phyloP scores from a whole-genome alignment of 805 yeast genomes.

The Myxozyma sirexii region DNA sequence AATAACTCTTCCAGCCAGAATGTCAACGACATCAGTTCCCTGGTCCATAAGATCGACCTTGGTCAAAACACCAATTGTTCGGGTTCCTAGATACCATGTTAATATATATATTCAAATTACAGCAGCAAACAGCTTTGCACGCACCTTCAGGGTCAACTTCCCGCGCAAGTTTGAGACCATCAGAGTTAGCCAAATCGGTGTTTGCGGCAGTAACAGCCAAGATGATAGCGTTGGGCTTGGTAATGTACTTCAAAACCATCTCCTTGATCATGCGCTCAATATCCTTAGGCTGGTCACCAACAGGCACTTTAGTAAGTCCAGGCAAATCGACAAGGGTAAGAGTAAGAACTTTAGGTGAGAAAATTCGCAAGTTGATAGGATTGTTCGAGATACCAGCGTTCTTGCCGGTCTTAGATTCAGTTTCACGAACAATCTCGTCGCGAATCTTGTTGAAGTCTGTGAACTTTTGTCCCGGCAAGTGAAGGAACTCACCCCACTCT shows the following conservation, averaged over 20 bases:
- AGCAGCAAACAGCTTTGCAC: background rate
- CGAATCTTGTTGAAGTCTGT: constrained; percentile 88
- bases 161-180: constrained; percentile 92
- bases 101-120: background rate
- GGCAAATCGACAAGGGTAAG: constrained; percentile 95
- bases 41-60: constrained; percentile 97
- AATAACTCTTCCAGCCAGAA: constrained; percentile 91
- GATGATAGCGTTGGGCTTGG: constrained; percentile 93
- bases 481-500: constrained; percentile 98
- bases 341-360: constrained; percentile 90
- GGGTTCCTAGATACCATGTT: constrained; percentile 36
- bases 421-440: constrained; percentile 87
- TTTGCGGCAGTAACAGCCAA: constrained; percentile 95
- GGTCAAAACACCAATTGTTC: constrained; percentile 96
- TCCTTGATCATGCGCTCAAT: constrained; percentile 93
- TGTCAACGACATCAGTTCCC: constrained; percentile 96
- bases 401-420: constrained; percentile 74
- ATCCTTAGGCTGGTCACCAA: constrained; percentile 98
- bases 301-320: constrained; percentile 97
- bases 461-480: constrained; percentile 84
- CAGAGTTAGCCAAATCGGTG: constrained; percentile 95
- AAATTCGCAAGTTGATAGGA: constrained; percentile 91
- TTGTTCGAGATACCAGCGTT: constrained; percentile 84
- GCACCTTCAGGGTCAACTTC: constrained; percentile 96
- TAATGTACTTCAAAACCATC: constrained; percentile 87